Evolutionary conservation across 768 basidiomycete genomes (phyloP), one percentile per base, ranked within the genome.

Genomic region (Sarcomyxa edulis): DNA sequence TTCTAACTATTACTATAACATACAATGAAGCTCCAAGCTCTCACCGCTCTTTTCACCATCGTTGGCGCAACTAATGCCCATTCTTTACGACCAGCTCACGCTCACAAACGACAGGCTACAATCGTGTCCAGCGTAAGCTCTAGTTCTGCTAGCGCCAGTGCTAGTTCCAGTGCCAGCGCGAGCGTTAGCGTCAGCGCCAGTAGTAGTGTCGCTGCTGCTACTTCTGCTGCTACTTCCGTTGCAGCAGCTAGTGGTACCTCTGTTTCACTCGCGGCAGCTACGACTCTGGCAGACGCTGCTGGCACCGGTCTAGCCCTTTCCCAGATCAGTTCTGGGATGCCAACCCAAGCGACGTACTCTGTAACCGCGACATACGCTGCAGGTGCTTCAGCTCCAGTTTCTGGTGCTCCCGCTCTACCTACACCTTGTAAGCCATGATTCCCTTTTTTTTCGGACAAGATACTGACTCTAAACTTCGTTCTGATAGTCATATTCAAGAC

Each of bases 361-460:
- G 61, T 76, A 12, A 64, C 76, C 3, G 55, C 73, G 3, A 78
- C 79, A 0, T 84, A 62, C 48, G 24, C 72, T 0, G 58, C 78
- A 28, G 87, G 87, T 2, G 74, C 79, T 20, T 66, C 67, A 1
- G 72, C 81, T 3, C 76, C 83, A 1, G 62, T 84, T 28, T 50
- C 74, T 22, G 82, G 83, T 42, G 90, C 76, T 1, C 84, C 84
- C 2, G 43, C 60, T 2, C 62, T 92, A 7, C 90, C 90, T 0
- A 64, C 72, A 0, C 55, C 69, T n/a, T 78, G 84, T 84, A 56
- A 42, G 72, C n/a, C n/a, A n/a, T 60, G 2, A 37, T 23, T 26
- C 19, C 44, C 35, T 42, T 37, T 21, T n/a, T 15, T 25, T 32
- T 15, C n/a, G 36, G 19, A 39, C 8, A 43, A 9, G n/a, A n/a